phyloP scores from a whole-genome alignment of 805 yeast species.

The Saccharomycopsis sp. region DNA sequence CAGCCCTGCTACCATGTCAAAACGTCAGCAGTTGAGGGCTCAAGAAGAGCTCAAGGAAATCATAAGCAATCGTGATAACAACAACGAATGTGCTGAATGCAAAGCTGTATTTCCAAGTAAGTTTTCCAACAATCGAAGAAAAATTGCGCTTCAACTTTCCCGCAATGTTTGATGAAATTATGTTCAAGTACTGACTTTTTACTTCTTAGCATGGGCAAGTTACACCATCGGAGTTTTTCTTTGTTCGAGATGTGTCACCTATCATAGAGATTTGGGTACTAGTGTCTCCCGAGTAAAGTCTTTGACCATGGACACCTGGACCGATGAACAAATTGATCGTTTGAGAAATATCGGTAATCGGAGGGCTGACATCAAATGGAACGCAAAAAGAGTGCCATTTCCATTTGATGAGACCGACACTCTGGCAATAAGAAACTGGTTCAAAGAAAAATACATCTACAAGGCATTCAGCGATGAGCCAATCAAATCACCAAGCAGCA shows the following conservation, averaged over 20 bases:
- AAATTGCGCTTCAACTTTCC: background rate
- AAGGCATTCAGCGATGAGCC: conserved; percentile 42
- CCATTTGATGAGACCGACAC: conserved; percentile 73
- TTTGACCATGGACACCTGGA: conserved; percentile 66
- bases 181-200: background rate
- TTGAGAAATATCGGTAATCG: conserved; percentile 47
- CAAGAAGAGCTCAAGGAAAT: conserved; percentile 50
- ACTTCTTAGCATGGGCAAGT: conserved; percentile 27
- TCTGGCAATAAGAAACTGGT: conserved; percentile 44
- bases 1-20: conserved; percentile 29
- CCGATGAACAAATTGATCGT: conserved; percentile 42
- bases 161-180: background rate
- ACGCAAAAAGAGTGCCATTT: conserved; percentile 55
- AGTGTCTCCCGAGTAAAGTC: conserved; percentile 62
- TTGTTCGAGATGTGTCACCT: conserved; percentile 79
- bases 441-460: conserved; percentile 59
- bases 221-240: conserved; percentile 50
- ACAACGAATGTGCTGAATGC: conserved; percentile 76
- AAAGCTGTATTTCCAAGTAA: conserved; percentile 53
- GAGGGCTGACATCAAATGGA: conserved; percentile 54
- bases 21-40: conserved; percentile 33
- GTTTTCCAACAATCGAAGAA: conserved; percentile 22
- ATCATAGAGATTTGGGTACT: conserved; percentile 58
- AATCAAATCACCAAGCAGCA: background rate
- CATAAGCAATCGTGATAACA: conserved; percentile 49